Conservation (phyloP, 139 green algal species). For the Chlamydomonas schloesseri region DNA sequence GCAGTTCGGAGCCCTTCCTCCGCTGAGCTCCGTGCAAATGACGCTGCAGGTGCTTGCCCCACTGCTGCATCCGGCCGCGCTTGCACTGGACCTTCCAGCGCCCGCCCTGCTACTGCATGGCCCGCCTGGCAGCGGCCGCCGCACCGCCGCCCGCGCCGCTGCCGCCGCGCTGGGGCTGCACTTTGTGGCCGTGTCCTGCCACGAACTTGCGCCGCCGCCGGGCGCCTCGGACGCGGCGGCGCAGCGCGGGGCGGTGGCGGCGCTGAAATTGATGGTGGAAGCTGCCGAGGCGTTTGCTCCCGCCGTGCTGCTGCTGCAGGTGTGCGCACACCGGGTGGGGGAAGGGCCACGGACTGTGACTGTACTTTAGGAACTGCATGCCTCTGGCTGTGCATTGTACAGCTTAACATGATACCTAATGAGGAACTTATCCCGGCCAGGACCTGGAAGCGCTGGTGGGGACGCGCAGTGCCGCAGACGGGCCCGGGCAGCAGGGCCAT, state of each 20-base stretch:
- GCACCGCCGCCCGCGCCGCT: slow-evolving; percentile 69
- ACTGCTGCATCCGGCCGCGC: slow-evolving; percentile 65
- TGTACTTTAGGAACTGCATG: no score
- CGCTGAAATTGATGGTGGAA: slow-evolving; percentile 61
- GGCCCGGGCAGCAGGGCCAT: background rate
- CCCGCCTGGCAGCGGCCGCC: slow-evolving; percentile 68
- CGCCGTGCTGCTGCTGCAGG: slow-evolving; percentile 68
- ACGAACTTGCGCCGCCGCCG: slow-evolving; percentile 60
- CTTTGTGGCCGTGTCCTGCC: slow-evolving; percentile 64
- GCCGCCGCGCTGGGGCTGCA: slow-evolving; percentile 83
- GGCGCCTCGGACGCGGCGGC: slow-evolving; percentile 20
- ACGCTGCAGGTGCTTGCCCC: slow-evolving; percentile 56
- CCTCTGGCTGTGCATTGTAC: no score
- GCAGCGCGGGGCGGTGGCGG: slow-evolving; percentile 48
- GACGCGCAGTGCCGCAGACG: slow-evolving; percentile 9
- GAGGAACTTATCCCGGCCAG: no score
- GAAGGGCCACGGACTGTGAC: no score
- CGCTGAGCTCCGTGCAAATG: no score
- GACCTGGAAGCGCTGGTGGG: slow-evolving; percentile 49
- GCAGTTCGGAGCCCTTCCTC: no score
- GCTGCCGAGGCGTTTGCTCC: slow-evolving; percentile 70
- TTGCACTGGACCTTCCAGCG: slow-evolving; percentile 54
- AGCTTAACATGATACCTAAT: no score
- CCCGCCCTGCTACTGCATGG: slow-evolving; percentile 79
- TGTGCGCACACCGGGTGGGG: slow-evolving; percentile 30